Evolutionary conservation across 345 rosid genomes (phyloP), one percentile per base, ranked within the genome.

Genomic region (Fremontodendron californicum): DNA sequence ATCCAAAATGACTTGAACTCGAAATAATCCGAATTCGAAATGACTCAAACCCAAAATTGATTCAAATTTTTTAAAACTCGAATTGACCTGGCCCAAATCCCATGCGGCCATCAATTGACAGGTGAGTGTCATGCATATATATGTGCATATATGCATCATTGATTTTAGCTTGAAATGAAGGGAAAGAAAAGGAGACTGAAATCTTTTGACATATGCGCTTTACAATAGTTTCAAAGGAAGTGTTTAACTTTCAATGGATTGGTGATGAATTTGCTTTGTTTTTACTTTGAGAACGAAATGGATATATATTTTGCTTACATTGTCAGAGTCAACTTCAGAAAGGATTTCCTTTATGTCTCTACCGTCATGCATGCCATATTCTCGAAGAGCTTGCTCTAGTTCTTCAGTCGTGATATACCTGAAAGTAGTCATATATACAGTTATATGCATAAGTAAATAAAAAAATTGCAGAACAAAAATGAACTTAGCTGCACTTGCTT

Each of bases 331-430:
- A 55, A 94, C 97, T 84, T 94, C 98, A 15, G 89, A 90, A 49
- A 94, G 81, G 78, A 93, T 88, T 81, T 93, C 98, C 81, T 88
- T 87, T 16, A 93, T 87, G 81, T 90, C 94, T 74, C 85, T 86
- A 27, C 88, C 96, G 68, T 91, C 97, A 1, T 79, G 85, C 93
- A 93, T 90, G 43, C 97, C 96, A 65, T 77, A 92, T 27, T 92
- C 97, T 5, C 86, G 84, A 2, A 95, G 92, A 61, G 95, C 99
- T 90, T 92, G 93, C 68, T 92, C 96, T 10, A 95, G 84, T 84
- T 95, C 97, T 83, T 91, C 97, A 43, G 87, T 95, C 29, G 98
- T 91, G 35, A 93, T 88, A 66, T 77, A 91, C 77, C 97, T 88
- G 77, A 31, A 40, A 13, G 48, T 1, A 37, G 15, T 19, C 16